phyloP scores from a whole-genome alignment of 345 rosid genomes.

The Gossypium sturtianum region DNA sequence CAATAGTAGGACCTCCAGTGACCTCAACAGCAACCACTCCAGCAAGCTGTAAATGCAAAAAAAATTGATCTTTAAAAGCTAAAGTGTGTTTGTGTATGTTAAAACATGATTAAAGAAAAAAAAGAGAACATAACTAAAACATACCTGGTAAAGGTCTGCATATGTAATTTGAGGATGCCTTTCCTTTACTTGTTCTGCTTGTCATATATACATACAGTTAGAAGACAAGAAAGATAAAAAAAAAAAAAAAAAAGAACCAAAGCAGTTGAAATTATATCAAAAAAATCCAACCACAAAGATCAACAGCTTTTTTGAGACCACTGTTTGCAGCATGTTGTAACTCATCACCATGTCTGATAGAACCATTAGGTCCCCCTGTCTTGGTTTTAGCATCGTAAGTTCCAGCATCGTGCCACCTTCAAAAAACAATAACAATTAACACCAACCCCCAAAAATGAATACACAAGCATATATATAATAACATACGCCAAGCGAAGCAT shows the following conservation, averaged over 20 bases:
- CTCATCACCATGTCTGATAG: slow-evolving; percentile 57
- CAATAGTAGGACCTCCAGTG: slow-evolving; percentile 1
- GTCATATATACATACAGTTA: background rate
- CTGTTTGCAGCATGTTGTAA: slow-evolving; percentile 23
- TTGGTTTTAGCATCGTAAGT: slow-evolving; percentile 69
- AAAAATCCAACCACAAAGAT: background rate
- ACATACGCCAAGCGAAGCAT: slow-evolving; percentile 94
- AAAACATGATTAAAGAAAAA: background rate
- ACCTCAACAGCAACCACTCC: slow-evolving; percentile 6
- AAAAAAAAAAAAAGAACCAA: background rate
- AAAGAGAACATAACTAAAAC: background rate
- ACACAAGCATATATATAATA: background rate
- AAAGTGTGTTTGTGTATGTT: background rate
- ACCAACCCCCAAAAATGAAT: no score
- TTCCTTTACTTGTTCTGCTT: background rate
- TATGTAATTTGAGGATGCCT: background rate
- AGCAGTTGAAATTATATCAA: background rate
- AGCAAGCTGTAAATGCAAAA: slow-evolving; percentile 1
- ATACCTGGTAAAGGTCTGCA: slow-evolving; percentile 1
- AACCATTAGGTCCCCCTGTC: slow-evolving; percentile 91
- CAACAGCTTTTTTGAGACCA: background rate
- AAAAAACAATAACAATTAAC: background rate
- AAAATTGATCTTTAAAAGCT: background rate
- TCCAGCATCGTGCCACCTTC: slow-evolving; percentile 54
- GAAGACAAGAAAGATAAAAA: background rate